phyloP scores from a whole-genome alignment of 257 asterid species.

The Salvia rosmarinus region DNA sequence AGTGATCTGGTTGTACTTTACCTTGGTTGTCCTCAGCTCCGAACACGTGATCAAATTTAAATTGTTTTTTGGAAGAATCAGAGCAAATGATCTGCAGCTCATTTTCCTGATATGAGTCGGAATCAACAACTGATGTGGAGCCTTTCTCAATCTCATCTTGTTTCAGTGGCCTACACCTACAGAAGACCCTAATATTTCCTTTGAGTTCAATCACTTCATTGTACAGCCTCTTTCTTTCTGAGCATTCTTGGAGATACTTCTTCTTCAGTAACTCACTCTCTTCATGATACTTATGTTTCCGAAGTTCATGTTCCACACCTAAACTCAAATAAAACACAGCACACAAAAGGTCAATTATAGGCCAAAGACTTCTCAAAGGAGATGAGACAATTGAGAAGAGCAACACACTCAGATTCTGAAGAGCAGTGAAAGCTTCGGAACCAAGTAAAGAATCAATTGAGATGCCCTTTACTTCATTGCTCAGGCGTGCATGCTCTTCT shows the following conservation, averaged over 20 bases:
- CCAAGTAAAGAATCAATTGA: conserved; percentile 62
- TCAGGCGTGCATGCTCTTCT: conserved; percentile 54
- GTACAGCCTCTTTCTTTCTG: conserved; percentile 68
- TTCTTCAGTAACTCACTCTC: conserved; percentile 64
- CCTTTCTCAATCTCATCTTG: conserved; percentile 73
- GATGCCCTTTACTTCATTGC: conserved; percentile 65
- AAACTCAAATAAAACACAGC: conserved; percentile 24
- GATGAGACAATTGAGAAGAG: conserved; percentile 17
- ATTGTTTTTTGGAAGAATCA: conserved; percentile 77
- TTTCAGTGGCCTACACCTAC: conserved; percentile 92
- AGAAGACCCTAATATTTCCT: conserved; percentile 95
- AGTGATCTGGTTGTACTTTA: conserved; percentile 24
- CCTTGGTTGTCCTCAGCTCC: conserved; percentile 89
- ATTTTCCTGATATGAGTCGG: conserved; percentile 74
- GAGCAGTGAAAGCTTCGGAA: conserved; percentile 54
- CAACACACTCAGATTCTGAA: conserved; percentile 67
- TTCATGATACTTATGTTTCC: conserved; percentile 59
- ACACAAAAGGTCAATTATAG: conserved; percentile 21
- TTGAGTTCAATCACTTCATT: conserved; percentile 94
- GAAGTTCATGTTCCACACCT: conserved; percentile 67
- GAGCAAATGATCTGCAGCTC: conserved; percentile 77
- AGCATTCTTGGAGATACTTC: conserved; percentile 72
- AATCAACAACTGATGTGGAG: conserved; percentile 65
- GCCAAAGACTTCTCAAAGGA: conserved; percentile 14
- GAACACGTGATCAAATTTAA: conserved; percentile 83